Evolutionary conservation across 495 filamentous ascomycete genomes (phyloP).

Genomic region (Penicillium maclennaniae): DNA sequence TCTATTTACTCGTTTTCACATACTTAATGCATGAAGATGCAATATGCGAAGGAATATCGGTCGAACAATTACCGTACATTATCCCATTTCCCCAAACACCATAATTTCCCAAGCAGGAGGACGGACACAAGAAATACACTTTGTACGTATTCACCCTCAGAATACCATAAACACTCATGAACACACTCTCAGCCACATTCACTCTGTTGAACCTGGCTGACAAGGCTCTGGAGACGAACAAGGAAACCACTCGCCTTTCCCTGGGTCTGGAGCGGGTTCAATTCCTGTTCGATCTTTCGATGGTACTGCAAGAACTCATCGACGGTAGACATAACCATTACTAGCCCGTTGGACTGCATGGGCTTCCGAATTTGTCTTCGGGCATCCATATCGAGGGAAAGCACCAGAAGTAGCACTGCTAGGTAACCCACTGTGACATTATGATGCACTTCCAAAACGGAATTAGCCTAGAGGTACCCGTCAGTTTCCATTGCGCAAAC

Average conservation of each 20-base stretch:
- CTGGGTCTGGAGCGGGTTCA: conserved; percentile 17
- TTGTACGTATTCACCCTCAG: background rate
- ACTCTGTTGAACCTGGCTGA: conserved; percentile 31
- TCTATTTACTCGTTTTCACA: background rate
- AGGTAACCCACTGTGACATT: conserved; percentile 93
- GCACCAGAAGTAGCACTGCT: conserved; percentile 74
- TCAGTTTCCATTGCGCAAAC: background rate
- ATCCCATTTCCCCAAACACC: background rate
- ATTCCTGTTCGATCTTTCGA: conserved; percentile 61
- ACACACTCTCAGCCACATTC: background rate
- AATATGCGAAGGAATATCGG: background rate
- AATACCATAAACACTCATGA: background rate
- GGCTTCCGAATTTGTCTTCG: conserved; percentile 45
- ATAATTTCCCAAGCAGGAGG: background rate
- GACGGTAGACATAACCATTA: conserved; percentile 67
- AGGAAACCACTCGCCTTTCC: conserved; percentile 49
- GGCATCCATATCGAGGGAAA: conserved; percentile 60
- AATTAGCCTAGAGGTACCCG: conserved; percentile 61
- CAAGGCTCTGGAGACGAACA: conserved; percentile 52
- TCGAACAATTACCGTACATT: background rate
- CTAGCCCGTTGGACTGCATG: conserved; percentile 57
- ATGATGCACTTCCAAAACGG: conserved; percentile 73
- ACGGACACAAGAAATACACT: background rate
- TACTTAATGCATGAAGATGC: background rate
- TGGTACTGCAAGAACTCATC: conserved; percentile 82